Base-by-base conservation (phyloP, 164 flowering plant genomes). In the Chimonanthus praecox region DNA sequence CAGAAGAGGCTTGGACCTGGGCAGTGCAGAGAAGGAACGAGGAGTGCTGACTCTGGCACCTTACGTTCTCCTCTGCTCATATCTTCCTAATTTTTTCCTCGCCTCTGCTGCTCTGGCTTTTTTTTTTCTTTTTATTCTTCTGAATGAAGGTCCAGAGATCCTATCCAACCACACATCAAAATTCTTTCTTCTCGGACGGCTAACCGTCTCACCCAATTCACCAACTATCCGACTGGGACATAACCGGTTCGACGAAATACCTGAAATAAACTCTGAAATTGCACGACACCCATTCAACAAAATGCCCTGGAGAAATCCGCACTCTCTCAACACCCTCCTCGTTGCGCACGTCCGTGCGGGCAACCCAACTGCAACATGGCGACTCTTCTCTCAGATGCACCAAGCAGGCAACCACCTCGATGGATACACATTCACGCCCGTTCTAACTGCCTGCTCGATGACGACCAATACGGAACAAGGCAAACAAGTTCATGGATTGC, bases 381-480 rank as follows among this genome's bases (percentile, higher is more conserved):
- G 33, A 51, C 77, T 84, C 76, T 87, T 88, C 74, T 47, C 43
- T 44, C 33, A 58, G n/a, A 74, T 83, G 68, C 84, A 81, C 66
- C 47, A 63, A 2, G n/a, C 78, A 0, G 47, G 73, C 68, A 47
- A 48, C 9, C 47, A 58, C 44, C 79, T 83, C 70, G 72, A 77
- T 68, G 70, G 84, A 16, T 79, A 85, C 77, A 80, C 87, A 16
- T 84, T 86, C 78, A 86, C 85, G 0, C 85, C 87, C 0, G 72
- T 86, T 15, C 58, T 89, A 46, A 64, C 76, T 6, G 85, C 84
- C 2, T 88, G 88, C 72, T 71, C 84, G 6, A 75, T 78, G 6
- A 63, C 86, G n/a, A 66, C 74, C n/a, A n/a, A 58, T 18, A 8
- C 47, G 0, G 21, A 51, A 20, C 72, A 71, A 8, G 92, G 88